A percentile compares a stretch with the other conserved stretches of the same genome.
These are phyloP conservation scores for Cercospora janseana DNA, from an alignment of 2,329 filamentous ascomycete species.

Conservation along the genomic window DNA sequence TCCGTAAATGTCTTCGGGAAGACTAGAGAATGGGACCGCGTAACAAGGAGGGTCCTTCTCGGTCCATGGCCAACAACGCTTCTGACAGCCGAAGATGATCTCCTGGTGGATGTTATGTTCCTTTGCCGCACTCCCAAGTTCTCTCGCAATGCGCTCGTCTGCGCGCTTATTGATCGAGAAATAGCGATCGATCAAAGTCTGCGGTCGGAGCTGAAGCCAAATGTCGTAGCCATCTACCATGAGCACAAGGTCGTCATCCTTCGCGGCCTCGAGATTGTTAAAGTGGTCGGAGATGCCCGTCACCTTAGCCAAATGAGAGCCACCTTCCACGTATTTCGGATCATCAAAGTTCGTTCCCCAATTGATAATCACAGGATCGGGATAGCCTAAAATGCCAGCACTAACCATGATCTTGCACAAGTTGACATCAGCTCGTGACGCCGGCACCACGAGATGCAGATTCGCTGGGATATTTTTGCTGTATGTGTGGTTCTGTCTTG, in stretches of 20 bases:
- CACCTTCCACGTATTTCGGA: conserved; percentile 27
- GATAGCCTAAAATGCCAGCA: conserved; percentile 30
- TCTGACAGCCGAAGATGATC: conserved; percentile 57
- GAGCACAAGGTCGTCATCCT: conserved; percentile 56
- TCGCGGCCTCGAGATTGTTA: conserved; percentile 14
- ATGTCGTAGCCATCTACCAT: conserved; percentile 63
- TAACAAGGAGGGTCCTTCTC: conserved; percentile 51
- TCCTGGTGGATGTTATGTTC: conserved; percentile 49
- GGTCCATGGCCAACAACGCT: conserved; percentile 50
- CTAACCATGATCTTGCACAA: conserved; percentile 32
- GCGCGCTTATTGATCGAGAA: conserved; percentile 42
- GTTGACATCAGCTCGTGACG: conserved; percentile 27
- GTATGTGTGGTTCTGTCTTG: conserved; percentile 8
- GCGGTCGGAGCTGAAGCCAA: conserved; percentile 64
- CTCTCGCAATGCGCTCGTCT: conserved; percentile 49
- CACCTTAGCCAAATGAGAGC: conserved; percentile 38
- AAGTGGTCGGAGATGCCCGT: conserved; percentile 30
- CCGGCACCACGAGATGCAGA: conserved; percentile 32
- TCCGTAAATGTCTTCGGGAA: conserved; percentile 52
- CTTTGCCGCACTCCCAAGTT: conserved; percentile 23
- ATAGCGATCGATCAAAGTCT: conserved; percentile 54
- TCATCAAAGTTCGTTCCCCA: conserved; percentile 25
- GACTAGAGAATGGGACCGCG: conserved; percentile 51
- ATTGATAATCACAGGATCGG: conserved; percentile 29
- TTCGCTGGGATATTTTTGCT: conserved; percentile 19